Evolutionary conservation across 305 asterid species (phyloP).

Genomic region (Fraxinus sp.): DNA sequence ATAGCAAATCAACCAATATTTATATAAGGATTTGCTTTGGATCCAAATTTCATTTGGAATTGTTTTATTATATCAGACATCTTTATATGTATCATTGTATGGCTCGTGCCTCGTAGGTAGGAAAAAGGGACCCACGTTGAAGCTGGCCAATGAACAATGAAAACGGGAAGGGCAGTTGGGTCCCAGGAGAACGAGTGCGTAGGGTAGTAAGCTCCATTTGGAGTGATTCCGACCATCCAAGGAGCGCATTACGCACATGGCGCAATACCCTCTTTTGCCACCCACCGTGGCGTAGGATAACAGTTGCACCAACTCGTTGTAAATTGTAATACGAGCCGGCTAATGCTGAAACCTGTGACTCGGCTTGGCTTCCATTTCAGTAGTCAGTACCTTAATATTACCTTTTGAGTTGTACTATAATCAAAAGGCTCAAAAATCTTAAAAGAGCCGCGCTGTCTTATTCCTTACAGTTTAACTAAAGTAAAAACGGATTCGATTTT

Average conservation of each 20-base stretch:
- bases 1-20: neutral
- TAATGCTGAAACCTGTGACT: neutral
- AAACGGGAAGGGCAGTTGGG: neutral
- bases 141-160: neutral
- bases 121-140: slow-evolving; percentile 14
- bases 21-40: neutral
- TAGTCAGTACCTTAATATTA: neutral
- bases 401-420: neutral
- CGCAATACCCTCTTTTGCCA: slow-evolving; percentile 29
- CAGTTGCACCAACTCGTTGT: slow-evolving; percentile 8
- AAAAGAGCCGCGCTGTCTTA: slow-evolving; percentile 37
- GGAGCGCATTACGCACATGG: slow-evolving; percentile 49
- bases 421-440: slow-evolving; percentile 1
- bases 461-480: slow-evolving; percentile 36
- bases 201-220: slow-evolving; percentile 21
- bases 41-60: neutral
- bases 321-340: slow-evolving; percentile 8
- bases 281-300: slow-evolving; percentile 33
- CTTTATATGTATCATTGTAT: neutral
- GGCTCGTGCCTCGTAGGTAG: neutral
- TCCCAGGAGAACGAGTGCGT: slow-evolving; percentile 21
- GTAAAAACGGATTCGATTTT: slow-evolving; percentile 25
- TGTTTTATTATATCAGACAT: neutral
- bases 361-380: neutral
- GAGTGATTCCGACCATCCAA: slow-evolving; percentile 35